Conservation (phyloP, 2,329 filamentous ascomycete genomes). For the Pseudogymnoascus sp. region DNA sequence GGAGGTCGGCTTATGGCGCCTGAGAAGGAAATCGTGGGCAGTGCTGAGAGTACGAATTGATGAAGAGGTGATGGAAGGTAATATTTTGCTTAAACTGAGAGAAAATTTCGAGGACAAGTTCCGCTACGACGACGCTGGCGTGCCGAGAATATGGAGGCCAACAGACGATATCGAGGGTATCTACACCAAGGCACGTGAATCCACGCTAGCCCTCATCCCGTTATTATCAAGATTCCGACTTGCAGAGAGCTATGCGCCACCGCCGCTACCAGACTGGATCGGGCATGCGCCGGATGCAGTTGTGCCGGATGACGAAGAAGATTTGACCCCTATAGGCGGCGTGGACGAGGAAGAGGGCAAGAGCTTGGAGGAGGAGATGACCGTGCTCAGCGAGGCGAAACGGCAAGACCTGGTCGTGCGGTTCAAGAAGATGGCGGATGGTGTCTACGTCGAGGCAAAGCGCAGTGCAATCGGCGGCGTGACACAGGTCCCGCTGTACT, state of each 20-base stretch:
- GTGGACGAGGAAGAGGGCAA: constrained; percentile 93
- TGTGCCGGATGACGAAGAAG: constrained; percentile 80
- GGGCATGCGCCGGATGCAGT: constrained; percentile 66
- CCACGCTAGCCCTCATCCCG: constrained; percentile 82
- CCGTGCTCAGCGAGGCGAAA: constrained; percentile 82
- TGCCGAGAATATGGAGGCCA: constrained; percentile 92
- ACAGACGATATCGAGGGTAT: constrained; percentile 95
- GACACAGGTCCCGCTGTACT: constrained; percentile 87
- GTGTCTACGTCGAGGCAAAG: constrained; percentile 97
- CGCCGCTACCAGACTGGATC: constrained; percentile 78
- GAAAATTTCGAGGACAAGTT: constrained; percentile 99
- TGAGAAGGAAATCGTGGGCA: constrained; percentile 90
- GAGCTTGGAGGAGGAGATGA: constrained; percentile 93
- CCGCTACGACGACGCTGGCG: constrained; percentile 89
- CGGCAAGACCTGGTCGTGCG: constrained; percentile 83
- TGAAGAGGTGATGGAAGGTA: constrained; percentile 97
- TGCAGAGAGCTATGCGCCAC: constrained; percentile 61
- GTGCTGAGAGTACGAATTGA: constrained; percentile 85
- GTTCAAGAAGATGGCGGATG: constrained; percentile 98
- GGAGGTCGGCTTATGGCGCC: constrained; percentile 81
- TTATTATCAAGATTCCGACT: constrained; percentile 79
- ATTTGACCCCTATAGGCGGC: constrained; percentile 79
- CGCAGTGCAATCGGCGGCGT: constrained; percentile 92
- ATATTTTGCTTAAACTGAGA: constrained; percentile 85
- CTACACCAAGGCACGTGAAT: constrained; percentile 87